Evolutionary conservation across 2,329 filamentous ascomycete species (phyloP).

Genomic region (Beauveria sp.): DNA sequence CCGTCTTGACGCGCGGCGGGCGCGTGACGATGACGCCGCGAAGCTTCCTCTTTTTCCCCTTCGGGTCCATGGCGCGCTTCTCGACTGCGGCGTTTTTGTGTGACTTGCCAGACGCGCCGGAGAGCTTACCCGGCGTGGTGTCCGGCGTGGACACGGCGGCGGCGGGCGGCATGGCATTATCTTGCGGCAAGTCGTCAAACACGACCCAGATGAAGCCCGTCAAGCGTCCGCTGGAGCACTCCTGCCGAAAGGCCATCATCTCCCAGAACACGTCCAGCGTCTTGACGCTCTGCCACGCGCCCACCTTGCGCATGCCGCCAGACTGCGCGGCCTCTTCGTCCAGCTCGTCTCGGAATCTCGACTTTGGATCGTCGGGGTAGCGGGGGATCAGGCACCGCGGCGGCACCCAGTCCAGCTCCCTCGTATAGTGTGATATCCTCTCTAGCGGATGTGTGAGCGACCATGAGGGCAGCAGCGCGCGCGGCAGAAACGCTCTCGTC

Average conservation of each 20-base stretch:
- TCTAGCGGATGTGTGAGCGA: constrained; percentile 67
- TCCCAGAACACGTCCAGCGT: constrained; percentile 95
- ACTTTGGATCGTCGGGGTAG: constrained; percentile 93
- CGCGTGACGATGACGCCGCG: constrained; percentile 55
- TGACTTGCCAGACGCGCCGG: neutral
- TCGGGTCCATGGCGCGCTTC: constrained; percentile 20
- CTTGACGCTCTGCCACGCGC: constrained; percentile 75
- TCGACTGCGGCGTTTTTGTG: constrained; percentile 5
- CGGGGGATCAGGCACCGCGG: constrained; percentile 79
- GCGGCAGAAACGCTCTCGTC: constrained; percentile 69
- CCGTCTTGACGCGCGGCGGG: constrained; percentile 56
- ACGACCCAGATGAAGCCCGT: constrained; percentile 95
- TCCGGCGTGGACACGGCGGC: constrained; percentile 20
- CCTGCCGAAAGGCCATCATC: constrained; percentile 92
- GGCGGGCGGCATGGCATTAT: constrained; percentile 14
- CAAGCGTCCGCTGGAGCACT: constrained; percentile 85
- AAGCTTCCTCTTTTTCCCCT: constrained; percentile 33
- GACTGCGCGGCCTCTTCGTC: constrained; percentile 70
- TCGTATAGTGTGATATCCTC: constrained; percentile 52
- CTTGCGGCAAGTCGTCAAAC: constrained; percentile 48
- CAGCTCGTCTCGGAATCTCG: constrained; percentile 78
- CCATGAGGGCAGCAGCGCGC: constrained; percentile 46
- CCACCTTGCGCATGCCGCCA: constrained; percentile 44
- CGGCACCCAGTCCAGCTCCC: constrained; percentile 54
- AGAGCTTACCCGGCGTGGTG: constrained; percentile 27